These are phyloP conservation scores for Avena sativa DNA, from an alignment of 176 grass and related monocot genomes.

Conservation along the genomic window DNA sequence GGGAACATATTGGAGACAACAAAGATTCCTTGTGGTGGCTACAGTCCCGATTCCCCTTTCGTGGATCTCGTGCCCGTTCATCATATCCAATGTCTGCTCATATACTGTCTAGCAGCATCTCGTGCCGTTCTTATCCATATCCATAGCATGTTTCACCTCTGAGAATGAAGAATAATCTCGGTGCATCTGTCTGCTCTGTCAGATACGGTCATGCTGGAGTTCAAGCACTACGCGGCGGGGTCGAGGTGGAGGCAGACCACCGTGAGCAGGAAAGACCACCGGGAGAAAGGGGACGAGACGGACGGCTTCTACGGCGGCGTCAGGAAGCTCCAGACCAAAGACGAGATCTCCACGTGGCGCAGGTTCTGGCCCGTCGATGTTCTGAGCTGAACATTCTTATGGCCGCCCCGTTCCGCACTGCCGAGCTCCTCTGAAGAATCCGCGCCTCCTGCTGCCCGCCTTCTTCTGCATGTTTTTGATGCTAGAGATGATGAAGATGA, in stretches of 20 bases:
- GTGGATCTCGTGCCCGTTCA: conserved; percentile 31
- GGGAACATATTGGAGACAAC: conserved; percentile 4
- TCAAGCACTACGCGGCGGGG: conserved; percentile 74
- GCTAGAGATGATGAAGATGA: neutral
- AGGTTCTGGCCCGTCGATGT: conserved; percentile 74
- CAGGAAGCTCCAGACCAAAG: conserved; percentile 64
- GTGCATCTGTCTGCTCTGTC: neutral
- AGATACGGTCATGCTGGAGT: conserved; percentile 78
- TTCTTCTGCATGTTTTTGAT: neutral
- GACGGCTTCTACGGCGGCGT: conserved; percentile 90
- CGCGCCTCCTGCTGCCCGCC: neutral
- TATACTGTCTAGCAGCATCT: conserved; percentile 13
- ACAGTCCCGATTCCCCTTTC: neutral
- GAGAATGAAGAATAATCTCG: neutral
- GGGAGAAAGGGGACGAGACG: conserved; percentile 72
- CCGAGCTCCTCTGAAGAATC: neutral
- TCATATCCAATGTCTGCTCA: neutral
- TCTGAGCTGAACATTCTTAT: conserved; percentile 42
- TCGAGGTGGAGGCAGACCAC: conserved; percentile 74
- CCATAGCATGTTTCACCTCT: neutral
- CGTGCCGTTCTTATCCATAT: conserved; percentile 1
- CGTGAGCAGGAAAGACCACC: conserved; percentile 69
- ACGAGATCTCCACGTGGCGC: conserved; percentile 74
- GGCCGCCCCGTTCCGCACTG: neutral
- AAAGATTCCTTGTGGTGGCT: conserved; percentile 16